phyloP scores from a whole-genome alignment of 306 rosid species.

The Castanea sativa region DNA sequence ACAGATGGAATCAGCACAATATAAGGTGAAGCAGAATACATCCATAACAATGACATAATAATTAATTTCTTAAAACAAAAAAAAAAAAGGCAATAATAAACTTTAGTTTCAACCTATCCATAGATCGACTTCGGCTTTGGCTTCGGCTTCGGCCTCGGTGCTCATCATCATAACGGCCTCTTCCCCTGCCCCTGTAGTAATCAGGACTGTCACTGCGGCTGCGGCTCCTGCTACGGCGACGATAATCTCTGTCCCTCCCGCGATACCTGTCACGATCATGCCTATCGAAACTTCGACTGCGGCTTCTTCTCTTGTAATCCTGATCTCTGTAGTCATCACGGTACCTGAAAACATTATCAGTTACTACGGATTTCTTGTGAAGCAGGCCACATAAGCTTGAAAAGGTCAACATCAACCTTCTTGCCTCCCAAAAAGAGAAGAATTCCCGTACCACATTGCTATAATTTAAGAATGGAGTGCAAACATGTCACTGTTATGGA shows the following conservation, averaged over 20 bases:
- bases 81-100: not conserved
- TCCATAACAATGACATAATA: not conserved
- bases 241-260: constrained; percentile 57
- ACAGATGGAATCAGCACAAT: not conserved
- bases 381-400: not conserved
- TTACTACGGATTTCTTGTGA: not conserved
- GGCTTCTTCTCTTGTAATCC: constrained; percentile 64
- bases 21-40: not conserved
- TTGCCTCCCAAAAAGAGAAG: not conserved
- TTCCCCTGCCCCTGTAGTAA: constrained; percentile 56
- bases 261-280: constrained; percentile 58
- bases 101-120: constrained; percentile 51
- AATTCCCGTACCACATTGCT: not conserved
- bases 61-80: not conserved
- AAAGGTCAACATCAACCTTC: not conserved
- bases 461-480: not conserved
- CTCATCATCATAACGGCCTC: constrained; percentile 62
- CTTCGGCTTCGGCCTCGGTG: constrained; percentile 51
- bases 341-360: constrained; percentile 31
- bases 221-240: constrained; percentile 64
- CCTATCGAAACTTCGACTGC: constrained; percentile 73
- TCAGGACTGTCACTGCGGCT: constrained; percentile 75
- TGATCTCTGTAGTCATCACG: constrained; percentile 62
- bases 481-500: not conserved
- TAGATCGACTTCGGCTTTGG: constrained; percentile 59